Conservation (phyloP, 1,139 yeast species). For the Ogataea hybrid region DNA sequence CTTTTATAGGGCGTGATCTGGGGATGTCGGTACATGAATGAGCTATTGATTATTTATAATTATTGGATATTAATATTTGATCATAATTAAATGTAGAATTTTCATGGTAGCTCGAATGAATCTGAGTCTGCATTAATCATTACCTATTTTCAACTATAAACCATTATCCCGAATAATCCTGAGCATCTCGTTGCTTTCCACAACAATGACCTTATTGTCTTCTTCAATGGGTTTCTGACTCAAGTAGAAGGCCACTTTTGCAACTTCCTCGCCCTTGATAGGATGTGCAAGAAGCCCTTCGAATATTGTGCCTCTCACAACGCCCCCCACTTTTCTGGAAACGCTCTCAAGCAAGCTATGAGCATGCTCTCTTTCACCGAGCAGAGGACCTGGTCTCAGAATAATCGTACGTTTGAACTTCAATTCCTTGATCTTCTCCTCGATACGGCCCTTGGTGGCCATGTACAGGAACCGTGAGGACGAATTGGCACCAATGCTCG, state of each 20-base stretch:
- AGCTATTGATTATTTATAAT: background rate
- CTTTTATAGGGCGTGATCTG: conserved; percentile 49
- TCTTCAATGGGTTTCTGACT: conserved; percentile 23
- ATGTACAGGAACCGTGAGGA: conserved; percentile 55
- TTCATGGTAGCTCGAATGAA: background rate
- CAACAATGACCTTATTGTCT: conserved; percentile 25
- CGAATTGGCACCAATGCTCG: conserved; percentile 57
- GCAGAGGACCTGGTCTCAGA: conserved; percentile 64
- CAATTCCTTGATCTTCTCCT: conserved; percentile 53
- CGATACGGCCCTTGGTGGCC: conserved; percentile 63
- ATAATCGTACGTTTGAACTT: conserved; percentile 67
- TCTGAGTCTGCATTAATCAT: background rate
- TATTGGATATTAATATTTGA: background rate
- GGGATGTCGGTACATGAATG: conserved; percentile 21
- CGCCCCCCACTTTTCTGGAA: conserved; percentile 33
- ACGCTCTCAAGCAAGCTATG: conserved; percentile 39
- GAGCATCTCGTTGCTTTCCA: conserved; percentile 24
- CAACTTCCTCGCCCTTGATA: conserved; percentile 49
- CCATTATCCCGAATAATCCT: conserved; percentile 15
- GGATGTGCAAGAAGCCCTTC: conserved; percentile 21
- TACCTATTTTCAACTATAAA: conserved; percentile 2
- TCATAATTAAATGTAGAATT: background rate
- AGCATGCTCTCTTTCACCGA: conserved; percentile 54
- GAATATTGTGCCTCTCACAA: conserved; percentile 35
- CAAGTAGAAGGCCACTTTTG: conserved; percentile 39